phyloP scores from a whole-genome alignment of 176 grass and related monocot species.

The Otatea glauca region DNA sequence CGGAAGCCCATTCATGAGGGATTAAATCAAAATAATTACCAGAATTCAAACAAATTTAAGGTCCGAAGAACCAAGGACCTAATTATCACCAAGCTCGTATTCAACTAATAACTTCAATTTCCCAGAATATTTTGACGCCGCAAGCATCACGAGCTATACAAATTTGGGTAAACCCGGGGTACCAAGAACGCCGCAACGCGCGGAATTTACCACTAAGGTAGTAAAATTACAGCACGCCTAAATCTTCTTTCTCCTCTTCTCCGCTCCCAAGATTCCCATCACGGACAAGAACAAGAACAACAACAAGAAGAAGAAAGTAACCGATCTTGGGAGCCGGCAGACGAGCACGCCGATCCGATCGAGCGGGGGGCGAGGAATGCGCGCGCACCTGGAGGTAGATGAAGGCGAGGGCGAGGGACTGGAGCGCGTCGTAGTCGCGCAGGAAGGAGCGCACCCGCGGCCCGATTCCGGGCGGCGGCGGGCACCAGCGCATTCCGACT shows the following conservation, averaged over 20 bases:
- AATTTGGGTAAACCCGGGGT: background rate
- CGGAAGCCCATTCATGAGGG: background rate
- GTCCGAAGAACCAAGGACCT: background rate
- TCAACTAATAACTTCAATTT: background rate
- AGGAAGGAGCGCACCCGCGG: slow-evolving; percentile 83
- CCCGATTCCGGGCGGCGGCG: slow-evolving; percentile 47
- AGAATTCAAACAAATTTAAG: background rate
- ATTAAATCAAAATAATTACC: background rate
- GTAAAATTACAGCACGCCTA: background rate
- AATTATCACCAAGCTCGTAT: background rate
- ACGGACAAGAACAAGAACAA: background rate
- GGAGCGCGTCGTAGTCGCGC: slow-evolving; percentile 92
- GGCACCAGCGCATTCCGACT: slow-evolving; percentile 68
- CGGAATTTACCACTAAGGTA: background rate
- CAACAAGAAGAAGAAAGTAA: background rate
- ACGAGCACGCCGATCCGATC: slow-evolving; percentile 35
- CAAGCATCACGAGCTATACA: background rate
- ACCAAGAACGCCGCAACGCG: background rate
- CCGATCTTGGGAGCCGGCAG: background rate
- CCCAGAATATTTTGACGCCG: background rate
- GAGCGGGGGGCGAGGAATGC: background rate
- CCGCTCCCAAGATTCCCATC: background rate
- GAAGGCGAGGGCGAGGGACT: slow-evolving; percentile 75
- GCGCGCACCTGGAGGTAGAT: slow-evolving; percentile 86
- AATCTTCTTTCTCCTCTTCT: background rate